Conservation (phyloP, 2,329 filamentous ascomycete genomes). For the Venturia pyrina region DNA sequence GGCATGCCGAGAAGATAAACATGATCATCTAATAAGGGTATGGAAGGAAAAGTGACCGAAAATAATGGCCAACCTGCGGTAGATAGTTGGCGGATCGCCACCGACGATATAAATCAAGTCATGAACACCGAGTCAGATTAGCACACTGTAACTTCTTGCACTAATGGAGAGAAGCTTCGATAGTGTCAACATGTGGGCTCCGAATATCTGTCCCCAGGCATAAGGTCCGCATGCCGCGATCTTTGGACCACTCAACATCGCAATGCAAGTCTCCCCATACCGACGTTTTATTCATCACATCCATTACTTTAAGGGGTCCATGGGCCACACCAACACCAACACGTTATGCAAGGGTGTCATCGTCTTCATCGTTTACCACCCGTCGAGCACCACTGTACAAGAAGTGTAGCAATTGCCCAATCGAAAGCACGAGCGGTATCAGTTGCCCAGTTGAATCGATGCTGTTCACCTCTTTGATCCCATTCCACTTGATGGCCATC, state of each 20-base stretch:
- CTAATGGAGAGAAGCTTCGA: neutral
- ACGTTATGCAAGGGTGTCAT: neutral
- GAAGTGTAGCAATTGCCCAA: neutral
- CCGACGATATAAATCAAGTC: neutral
- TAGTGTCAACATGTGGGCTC: neutral
- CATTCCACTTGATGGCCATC: slow-evolving; percentile 2
- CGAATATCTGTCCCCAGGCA: neutral
- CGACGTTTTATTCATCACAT: neutral
- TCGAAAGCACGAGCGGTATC: neutral
- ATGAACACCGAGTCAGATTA: neutral
- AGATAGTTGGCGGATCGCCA: neutral
- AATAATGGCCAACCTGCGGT: neutral
- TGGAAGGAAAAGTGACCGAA: neutral
- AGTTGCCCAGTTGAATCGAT: neutral
- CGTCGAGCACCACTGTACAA: slow-evolving; percentile 1
- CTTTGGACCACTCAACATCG: neutral
- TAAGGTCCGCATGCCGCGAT: neutral
- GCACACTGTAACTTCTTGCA: neutral
- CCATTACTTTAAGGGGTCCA: neutral
- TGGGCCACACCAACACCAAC: neutral
- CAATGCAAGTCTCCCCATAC: neutral
- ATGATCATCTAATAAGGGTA: neutral
- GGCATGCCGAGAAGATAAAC: slow-evolving; percentile 75
- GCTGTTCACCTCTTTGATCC: neutral
- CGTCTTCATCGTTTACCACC: neutral